A percentile compares a stretch with the other conserved stretches of the same genome.
phyloP scores from a whole-genome alignment of 2,329 filamentous ascomycete genomes.

The Dissoconium aciculare region DNA sequence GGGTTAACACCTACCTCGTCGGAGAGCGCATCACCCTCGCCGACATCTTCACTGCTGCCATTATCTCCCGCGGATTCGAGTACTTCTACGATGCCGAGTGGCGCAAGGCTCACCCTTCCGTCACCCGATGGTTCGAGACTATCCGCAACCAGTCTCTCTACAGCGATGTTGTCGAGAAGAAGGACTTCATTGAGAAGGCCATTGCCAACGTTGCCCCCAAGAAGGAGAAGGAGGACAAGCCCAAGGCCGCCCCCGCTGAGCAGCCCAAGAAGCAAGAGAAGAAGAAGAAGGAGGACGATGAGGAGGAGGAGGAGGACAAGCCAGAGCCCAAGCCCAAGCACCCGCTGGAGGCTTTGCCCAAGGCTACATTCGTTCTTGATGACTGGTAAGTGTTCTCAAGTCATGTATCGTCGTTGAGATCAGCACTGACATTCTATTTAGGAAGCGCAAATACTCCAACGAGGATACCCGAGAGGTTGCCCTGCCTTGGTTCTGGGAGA shows the following conservation, averaged over 20 bases:
- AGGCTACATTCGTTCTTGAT: slow-evolving; percentile 69
- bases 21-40: slow-evolving; percentile 95
- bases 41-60: slow-evolving; percentile 69
- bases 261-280: slow-evolving; percentile 43
- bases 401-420: not conserved
- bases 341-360: slow-evolving; percentile 72
- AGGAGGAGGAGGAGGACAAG: slow-evolving; percentile 46
- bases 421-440: slow-evolving; percentile 7
- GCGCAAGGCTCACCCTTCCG: slow-evolving; percentile 68
- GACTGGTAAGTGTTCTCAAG: slow-evolving; percentile 46
- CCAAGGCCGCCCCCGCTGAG: slow-evolving; percentile 41
- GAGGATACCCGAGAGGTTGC: slow-evolving; percentile 66
- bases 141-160: slow-evolving; percentile 86
- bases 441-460: slow-evolving; percentile 97
- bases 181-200: slow-evolving; percentile 68
- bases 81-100: slow-evolving; percentile 87
- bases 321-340: slow-evolving; percentile 86
- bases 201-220: slow-evolving; percentile 61
- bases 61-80: slow-evolving; percentile 79
- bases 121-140: slow-evolving; percentile 88
- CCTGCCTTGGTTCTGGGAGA: slow-evolving; percentile 97
- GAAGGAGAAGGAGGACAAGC: slow-evolving; percentile 37
- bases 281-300: slow-evolving; percentile 40
- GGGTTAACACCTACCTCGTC: slow-evolving; percentile 90
- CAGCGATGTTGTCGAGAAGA: slow-evolving; percentile 60